phyloP scores from a whole-genome alignment of 257 asterid species.

The Fraxinus pennsylvanica region DNA sequence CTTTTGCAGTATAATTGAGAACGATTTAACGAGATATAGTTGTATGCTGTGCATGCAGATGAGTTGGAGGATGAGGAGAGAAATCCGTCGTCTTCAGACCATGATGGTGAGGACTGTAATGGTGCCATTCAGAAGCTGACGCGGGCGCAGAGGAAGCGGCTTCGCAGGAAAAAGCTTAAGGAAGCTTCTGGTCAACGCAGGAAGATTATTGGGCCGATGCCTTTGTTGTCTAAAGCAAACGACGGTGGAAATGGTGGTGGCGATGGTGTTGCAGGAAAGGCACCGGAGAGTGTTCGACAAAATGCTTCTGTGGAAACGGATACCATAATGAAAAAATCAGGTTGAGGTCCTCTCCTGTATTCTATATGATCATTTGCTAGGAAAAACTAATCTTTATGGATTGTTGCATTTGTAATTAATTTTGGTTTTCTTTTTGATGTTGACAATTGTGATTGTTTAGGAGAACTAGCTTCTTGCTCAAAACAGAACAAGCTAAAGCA shows the following conservation, averaged over 20 bases:
- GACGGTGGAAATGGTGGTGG: background rate
- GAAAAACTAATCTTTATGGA: background rate
- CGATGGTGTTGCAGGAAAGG: background rate
- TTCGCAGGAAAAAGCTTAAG: slow-evolving; percentile 67
- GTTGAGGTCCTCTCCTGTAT: slow-evolving; percentile 13
- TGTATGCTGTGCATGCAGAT: slow-evolving; percentile 27
- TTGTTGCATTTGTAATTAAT: background rate
- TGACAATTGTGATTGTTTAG: slow-evolving; percentile 24
- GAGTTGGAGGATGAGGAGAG: slow-evolving; percentile 37
- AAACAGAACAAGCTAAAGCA: slow-evolving; percentile 48
- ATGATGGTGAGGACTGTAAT: slow-evolving; percentile 24
- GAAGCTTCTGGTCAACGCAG: slow-evolving; percentile 48
- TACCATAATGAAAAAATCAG: slow-evolving; percentile 11
- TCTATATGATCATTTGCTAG: background rate
- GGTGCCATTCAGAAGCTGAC: slow-evolving; percentile 44
- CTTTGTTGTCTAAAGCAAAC: slow-evolving; percentile 37
- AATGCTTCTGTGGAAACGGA: slow-evolving; percentile 33
- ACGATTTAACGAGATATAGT: background rate
- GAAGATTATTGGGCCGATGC: slow-evolving; percentile 67
- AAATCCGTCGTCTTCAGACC: slow-evolving; percentile 32
- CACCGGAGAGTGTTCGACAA: slow-evolving; percentile 50
- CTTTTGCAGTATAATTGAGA: background rate
- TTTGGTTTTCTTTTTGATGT: background rate
- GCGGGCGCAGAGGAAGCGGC: slow-evolving; percentile 80
- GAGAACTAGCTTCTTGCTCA: slow-evolving; percentile 28